A percentile compares a stretch with the other conserved stretches of the same genome.
Evolutionary conservation across 768 basidiomycete species (phyloP).

Genomic region (Paxillus rubicundulus): DNA sequence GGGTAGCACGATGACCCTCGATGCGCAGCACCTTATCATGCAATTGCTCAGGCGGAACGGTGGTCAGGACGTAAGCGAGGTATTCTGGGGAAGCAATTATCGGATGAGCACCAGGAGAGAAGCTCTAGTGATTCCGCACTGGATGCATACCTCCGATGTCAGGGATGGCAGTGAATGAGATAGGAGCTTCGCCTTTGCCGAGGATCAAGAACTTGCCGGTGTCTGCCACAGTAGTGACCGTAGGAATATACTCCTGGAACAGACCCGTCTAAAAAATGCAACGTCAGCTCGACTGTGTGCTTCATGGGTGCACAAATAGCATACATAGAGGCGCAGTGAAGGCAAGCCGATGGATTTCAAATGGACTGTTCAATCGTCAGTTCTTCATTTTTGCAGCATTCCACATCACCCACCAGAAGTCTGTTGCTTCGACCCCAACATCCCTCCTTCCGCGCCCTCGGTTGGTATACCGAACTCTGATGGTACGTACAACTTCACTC

Average conservation of each 20-base stretch:
- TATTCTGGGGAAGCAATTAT: slow-evolving; percentile 27
- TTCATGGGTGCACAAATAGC: neutral
- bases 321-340: slow-evolving; percentile 21
- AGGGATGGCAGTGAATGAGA: slow-evolving; percentile 20
- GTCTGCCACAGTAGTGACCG: slow-evolving; percentile 6
- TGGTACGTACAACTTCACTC: slow-evolving; percentile 29
- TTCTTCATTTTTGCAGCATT: too few relatives aligned
- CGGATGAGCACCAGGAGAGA: neutral
- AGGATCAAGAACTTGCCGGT: slow-evolving; percentile 20
- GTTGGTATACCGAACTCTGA: slow-evolving; percentile 29
- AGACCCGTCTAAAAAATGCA: slow-evolving; percentile 6
- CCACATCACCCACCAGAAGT: slow-evolving; percentile 6
- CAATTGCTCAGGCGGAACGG: slow-evolving; percentile 11
- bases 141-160: slow-evolving; percentile 24
- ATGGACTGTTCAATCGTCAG: slow-evolving; percentile 4
- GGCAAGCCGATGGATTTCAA: slow-evolving; percentile 21
- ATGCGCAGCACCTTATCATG: slow-evolving; percentile 20
- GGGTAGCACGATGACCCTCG: slow-evolving; percentile 19
- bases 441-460: slow-evolving; percentile 14
- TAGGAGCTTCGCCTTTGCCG: slow-evolving; percentile 21
- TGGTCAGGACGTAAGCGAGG: slow-evolving; percentile 24
- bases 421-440: slow-evolving; percentile 11
- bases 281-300: neutral
- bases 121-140: neutral
- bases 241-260: slow-evolving; percentile 11